These are phyloP conservation scores for Solanum infundibuliforme DNA, from an alignment of 257 asterid species.

Conservation along the genomic window DNA sequence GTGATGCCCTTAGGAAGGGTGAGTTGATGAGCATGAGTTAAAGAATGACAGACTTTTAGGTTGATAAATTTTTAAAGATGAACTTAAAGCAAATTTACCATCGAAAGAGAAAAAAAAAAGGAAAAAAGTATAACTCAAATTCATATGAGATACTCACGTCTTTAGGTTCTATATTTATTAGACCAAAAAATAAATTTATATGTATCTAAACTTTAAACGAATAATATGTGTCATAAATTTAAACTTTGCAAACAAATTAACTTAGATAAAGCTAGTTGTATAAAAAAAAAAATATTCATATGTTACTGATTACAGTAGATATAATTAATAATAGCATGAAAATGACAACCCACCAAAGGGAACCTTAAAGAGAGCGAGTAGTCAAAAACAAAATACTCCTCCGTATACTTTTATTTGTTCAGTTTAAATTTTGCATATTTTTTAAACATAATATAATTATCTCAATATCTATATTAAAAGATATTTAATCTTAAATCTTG, in stretches of 20 bases:
- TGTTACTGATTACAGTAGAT: not conserved
- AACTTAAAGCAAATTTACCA: no score
- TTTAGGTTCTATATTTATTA: not conserved
- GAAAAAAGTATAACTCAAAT: no score
- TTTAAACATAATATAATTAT: no score
- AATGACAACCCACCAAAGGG: not conserved
- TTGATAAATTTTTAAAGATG: not conserved
- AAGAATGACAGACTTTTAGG: rapidly evolving
- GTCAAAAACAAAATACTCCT: not conserved
- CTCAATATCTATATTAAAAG: no score
- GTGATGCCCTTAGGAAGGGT: not conserved
- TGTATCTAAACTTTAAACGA: no score
- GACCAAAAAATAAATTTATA: no score
- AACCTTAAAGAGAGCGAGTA: no score
- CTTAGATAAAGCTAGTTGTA: not conserved
- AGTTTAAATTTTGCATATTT: no score
- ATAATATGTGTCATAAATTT: not conserved
- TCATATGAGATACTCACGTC: not conserved
- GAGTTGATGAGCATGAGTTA: not conserved
- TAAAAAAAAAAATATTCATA: not conserved
- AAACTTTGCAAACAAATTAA: no score
- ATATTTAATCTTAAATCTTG: no score
- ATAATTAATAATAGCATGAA: not conserved
- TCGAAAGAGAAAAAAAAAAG: not conserved
- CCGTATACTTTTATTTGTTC: not conserved